Conservation (phyloP, 2,329 filamentous ascomycete genomes). For the Paraphoma sp. region DNA sequence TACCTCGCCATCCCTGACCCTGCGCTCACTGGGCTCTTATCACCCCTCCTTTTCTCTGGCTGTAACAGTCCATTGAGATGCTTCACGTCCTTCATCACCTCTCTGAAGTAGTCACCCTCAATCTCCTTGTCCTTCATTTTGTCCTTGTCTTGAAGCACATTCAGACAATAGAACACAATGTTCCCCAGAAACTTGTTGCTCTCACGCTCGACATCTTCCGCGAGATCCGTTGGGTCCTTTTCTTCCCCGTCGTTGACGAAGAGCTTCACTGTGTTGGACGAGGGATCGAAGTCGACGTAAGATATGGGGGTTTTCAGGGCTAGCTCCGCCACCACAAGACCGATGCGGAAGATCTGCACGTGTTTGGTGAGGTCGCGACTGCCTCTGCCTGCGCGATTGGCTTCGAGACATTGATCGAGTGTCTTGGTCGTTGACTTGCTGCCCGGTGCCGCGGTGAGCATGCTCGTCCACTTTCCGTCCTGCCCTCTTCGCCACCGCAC, state of each 20-base stretch:
- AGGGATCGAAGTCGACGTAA: conserved; percentile 20
- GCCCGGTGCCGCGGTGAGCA: conserved; percentile 28
- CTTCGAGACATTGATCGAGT: conserved; percentile 17
- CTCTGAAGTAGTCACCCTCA: conserved; percentile 24
- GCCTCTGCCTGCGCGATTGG: conserved; percentile 9
- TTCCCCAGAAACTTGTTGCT: conserved; percentile 28
- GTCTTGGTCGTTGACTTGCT: conserved; percentile 15
- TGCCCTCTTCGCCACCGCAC: conserved; percentile 30
- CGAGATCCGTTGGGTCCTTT: conserved; percentile 24
- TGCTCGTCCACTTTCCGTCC: conserved; percentile 27
- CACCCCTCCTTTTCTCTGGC: conserved; percentile 12
- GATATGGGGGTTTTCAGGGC: conserved; percentile 25
- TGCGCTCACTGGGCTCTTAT: conserved; percentile 5
- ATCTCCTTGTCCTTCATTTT: conserved; percentile 24
- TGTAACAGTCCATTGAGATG: conserved; percentile 22
- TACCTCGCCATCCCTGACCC: neutral
- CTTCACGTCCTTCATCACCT: conserved; percentile 28
- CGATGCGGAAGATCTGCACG: conserved; percentile 35
- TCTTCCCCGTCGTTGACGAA: conserved; percentile 19
- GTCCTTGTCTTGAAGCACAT: conserved; percentile 22
- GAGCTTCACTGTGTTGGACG: conserved; percentile 16
- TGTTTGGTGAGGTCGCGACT: conserved; percentile 24
- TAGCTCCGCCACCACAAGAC: conserved; percentile 32
- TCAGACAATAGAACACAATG: conserved; percentile 32
- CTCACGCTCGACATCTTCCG: conserved; percentile 27